phyloP scores from a whole-genome alignment of 2,329 filamentous ascomycete species.

The Cercospora zeae-maydis region DNA sequence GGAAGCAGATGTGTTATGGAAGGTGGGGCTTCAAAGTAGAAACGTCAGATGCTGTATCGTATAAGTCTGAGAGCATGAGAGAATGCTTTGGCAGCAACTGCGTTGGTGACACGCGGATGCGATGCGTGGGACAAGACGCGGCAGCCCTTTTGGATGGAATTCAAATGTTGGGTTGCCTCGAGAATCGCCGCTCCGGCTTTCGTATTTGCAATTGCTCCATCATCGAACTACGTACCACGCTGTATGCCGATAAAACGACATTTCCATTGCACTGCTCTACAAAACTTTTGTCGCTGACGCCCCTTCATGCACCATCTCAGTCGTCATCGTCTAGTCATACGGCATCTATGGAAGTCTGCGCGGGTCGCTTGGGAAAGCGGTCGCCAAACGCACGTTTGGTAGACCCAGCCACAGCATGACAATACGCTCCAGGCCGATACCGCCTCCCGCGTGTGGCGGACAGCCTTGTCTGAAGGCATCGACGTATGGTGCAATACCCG shows the following conservation, averaged over 20 bases:
- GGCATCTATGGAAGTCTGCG: conserved; percentile 39
- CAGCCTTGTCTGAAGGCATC: conserved; percentile 63
- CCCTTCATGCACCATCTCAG: neutral
- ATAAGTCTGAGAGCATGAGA: too few species aligned
- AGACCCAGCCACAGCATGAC: conserved; percentile 65
- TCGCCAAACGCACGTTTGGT: conserved; percentile 60
- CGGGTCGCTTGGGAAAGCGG: conserved; percentile 63
- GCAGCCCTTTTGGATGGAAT: too few species aligned
- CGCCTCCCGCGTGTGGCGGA: conserved; percentile 62
- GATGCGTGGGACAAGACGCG: too few species aligned
- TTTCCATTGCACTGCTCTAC: neutral
- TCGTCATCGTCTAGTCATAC: neutral
- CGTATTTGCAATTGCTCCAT: neutral
- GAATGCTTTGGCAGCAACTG: too few species aligned
- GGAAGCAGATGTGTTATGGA: too few species aligned
- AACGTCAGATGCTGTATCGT: too few species aligned
- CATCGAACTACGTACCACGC: neutral
- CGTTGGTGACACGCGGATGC: too few species aligned
- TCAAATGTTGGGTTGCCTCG: too few species aligned
- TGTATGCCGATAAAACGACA: neutral
- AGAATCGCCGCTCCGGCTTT: too few species aligned
- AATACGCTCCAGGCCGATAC: conserved; percentile 63
- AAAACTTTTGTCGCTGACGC: neutral
- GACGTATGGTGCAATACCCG: conserved; percentile 62
- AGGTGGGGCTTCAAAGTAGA: too few species aligned